phyloP scores from a whole-genome alignment of 306 rosid species.

The Vigna radiata region DNA sequence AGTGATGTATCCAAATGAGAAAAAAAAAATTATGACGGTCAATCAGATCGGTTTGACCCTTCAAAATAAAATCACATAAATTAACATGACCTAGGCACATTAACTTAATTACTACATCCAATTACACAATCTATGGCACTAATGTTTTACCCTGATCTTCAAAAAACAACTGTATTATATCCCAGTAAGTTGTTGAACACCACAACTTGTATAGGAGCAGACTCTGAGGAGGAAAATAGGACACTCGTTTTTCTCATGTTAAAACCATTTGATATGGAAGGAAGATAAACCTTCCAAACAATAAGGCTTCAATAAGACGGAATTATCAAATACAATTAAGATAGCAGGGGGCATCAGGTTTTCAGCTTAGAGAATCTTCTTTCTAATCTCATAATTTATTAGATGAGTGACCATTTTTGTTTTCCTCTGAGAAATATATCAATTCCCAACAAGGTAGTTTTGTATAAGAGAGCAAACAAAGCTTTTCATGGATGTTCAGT shows the following conservation, averaged over 20 bases:
- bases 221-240: neutral
- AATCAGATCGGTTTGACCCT: neutral
- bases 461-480: neutral
- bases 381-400: conserved; percentile 4
- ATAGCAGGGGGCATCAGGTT: neutral
- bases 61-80: neutral
- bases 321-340: neutral
- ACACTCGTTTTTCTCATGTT: neutral
- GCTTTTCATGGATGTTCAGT: neutral
- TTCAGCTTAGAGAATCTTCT: conserved; percentile 9
- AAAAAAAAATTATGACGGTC: neutral
- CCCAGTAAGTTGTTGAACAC: neutral
- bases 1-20: neutral
- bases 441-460: neutral
- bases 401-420: neutral
- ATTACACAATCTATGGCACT: neutral
- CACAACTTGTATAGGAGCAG: neutral
- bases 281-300: neutral
- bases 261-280: neutral
- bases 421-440: neutral
- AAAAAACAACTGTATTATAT: neutral
- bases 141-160: neutral
- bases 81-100: neutral
- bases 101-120: neutral
- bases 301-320: neutral